A percentile compares a stretch with the other conserved stretches of the same genome.
Evolutionary conservation across 306 rosid species (phyloP).

Genomic region (Castanospermum australe): DNA sequence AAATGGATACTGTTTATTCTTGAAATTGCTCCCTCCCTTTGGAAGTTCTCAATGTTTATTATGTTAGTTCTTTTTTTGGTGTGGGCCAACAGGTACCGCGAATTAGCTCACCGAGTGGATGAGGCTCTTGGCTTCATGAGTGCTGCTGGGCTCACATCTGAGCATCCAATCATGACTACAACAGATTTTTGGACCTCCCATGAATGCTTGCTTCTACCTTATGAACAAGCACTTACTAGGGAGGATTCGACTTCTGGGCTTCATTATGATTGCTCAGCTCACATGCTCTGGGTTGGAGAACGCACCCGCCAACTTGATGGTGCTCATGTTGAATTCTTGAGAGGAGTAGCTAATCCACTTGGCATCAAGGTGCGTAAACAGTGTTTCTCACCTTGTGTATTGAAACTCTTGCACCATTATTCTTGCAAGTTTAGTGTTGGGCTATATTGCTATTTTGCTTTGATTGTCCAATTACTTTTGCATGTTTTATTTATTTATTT

Average conservation of each 20-base stretch:
- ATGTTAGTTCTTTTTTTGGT: background rate
- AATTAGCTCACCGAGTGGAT: constrained; percentile 55
- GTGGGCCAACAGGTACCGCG: constrained; percentile 40
- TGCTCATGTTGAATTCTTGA: constrained; percentile 59
- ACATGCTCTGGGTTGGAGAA: constrained; percentile 63
- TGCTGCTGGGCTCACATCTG: constrained; percentile 47
- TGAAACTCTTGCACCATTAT: background rate
- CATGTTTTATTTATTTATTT: background rate
- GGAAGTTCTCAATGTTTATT: background rate
- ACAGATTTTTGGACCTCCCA: constrained; percentile 67
- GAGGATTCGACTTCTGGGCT: constrained; percentile 57
- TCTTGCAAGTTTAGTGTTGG: background rate
- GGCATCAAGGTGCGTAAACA: constrained; percentile 49
- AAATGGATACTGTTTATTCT: background rate
- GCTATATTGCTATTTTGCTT: background rate
- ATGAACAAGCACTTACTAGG: constrained; percentile 57
- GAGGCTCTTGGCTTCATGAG: constrained; percentile 59
- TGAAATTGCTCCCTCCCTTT: background rate
- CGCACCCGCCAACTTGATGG: constrained; percentile 65
- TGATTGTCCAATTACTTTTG: constrained; percentile 3
- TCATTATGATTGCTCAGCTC: constrained; percentile 60
- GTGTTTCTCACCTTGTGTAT: background rate
- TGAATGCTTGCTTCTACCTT: constrained; percentile 57
- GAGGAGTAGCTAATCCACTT: constrained; percentile 61
- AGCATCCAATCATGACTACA: constrained; percentile 52